These are phyloP conservation scores for Pichia sp. DNA, from an alignment of 1,139 yeast genomes.

Conservation along the genomic window DNA sequence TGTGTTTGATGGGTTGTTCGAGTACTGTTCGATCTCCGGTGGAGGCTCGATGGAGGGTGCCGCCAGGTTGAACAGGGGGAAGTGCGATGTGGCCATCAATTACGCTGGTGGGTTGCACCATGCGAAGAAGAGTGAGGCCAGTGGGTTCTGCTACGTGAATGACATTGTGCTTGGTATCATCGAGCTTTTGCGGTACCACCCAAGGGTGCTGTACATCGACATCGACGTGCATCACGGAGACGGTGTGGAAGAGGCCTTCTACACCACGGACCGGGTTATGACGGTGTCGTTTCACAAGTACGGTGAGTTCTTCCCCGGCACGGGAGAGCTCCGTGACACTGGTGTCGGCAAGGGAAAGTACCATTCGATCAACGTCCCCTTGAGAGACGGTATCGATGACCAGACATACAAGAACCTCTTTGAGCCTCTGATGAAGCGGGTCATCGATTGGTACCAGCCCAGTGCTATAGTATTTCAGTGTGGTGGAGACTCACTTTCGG, in stretches of 20 bases:
- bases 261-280: slow-evolving; percentile 92
- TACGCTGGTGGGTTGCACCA: slow-evolving; percentile 98
- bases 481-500: slow-evolving; percentile 94
- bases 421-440: slow-evolving; percentile 76
- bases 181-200: slow-evolving; percentile 77
- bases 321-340: slow-evolving; percentile 81
- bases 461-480: slow-evolving; percentile 93
- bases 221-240: slow-evolving; percentile 97
- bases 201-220: slow-evolving; percentile 89
- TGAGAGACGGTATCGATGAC: slow-evolving; percentile 94
- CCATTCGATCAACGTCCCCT: slow-evolving; percentile 87
- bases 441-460: slow-evolving; percentile 63
- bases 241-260: slow-evolving; percentile 97
- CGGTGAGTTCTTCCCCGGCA: slow-evolving; percentile 96
- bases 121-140: slow-evolving; percentile 90
- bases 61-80: slow-evolving; percentile 73
- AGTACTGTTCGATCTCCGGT: slow-evolving; percentile 79
- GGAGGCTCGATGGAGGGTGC: slow-evolving; percentile 95
- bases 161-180: slow-evolving; percentile 89
- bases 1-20: slow-evolving; percentile 90
- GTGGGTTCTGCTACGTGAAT: slow-evolving; percentile 93
- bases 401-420: slow-evolving; percentile 84
- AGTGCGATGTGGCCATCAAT: slow-evolving; percentile 92
- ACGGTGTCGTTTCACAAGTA: slow-evolving; percentile 93
- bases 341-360: slow-evolving; percentile 88